These are phyloP conservation scores for Skeletonema marinoi DNA, from an alignment of 108 stramenopile genomes.

Conservation along the genomic window DNA sequence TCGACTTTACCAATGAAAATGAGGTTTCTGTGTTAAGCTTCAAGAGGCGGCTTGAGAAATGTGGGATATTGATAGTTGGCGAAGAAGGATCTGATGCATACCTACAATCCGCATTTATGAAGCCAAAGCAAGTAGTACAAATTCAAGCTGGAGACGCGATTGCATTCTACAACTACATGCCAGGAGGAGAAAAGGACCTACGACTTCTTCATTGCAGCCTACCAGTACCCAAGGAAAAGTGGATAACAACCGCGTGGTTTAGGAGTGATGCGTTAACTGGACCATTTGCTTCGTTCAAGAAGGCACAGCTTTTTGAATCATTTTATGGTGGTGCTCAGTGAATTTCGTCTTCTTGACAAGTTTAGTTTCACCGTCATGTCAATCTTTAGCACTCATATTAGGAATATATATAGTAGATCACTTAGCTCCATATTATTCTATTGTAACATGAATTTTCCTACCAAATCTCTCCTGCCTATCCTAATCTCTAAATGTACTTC, in stretches of 20 bases:
- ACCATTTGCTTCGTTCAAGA: conserved; percentile 29
- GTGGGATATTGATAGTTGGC: conserved; percentile 42
- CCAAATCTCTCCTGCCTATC: neutral
- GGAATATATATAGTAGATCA: neutral
- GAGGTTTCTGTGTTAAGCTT: neutral
- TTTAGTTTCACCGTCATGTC: neutral
- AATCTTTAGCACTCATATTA: neutral
- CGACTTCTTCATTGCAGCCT: conserved; percentile 34
- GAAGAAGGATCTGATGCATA: conserved; percentile 24
- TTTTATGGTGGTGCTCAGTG: neutral
- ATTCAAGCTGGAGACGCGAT: conserved; percentile 52
- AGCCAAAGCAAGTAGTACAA: conserved; percentile 19
- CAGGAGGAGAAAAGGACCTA: conserved; percentile 32
- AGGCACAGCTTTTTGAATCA: conserved; percentile 7
- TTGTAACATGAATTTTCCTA: neutral
- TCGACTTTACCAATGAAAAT: conserved; percentile 14
- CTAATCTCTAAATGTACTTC: conserved; percentile 8
- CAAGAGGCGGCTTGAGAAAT: conserved; percentile 12
- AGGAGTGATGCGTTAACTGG: conserved; percentile 34
- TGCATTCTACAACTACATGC: conserved; percentile 52
- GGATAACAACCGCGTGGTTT: conserved; percentile 53
- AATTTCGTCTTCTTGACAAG: no score
- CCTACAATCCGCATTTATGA: neutral
- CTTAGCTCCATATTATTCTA: neutral
- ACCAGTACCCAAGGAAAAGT: conserved; percentile 40